Evolutionary conservation across 768 basidiomycete genomes (phyloP), one percentile per base, ranked within the genome.

Genomic region (Cystobasidium onofrii): DNA sequence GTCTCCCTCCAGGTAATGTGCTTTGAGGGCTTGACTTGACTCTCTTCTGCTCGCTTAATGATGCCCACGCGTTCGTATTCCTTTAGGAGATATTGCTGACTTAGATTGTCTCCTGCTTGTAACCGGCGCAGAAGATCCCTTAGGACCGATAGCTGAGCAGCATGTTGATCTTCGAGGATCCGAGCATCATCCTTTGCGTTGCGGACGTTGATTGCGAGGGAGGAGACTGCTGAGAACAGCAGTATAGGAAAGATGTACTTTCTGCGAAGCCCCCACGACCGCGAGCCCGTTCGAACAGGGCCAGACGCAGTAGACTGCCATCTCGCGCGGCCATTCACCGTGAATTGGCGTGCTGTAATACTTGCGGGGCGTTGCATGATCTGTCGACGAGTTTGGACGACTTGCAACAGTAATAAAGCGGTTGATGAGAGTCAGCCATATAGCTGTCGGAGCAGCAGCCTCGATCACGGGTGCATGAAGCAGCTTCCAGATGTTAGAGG

Each of bases 121-220:
- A 71, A 55, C 6, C 55, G 52, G 6, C 2, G 4, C 2, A 71
- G 34, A 4, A 61, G 33, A 27, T 55, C 69, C n/a, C 55, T 25
- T 25, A 71, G 34, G 13, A 71, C 69, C 9, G 52, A 57, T 27
- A 60, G 9, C 54, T 71, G 69, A 12, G 69, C 69, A 31, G 23
- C 27, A 60, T 71, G 55, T 31, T 46, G 54, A 13, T 52, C 29
- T 55, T 71, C 69, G 13, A 71, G 55, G 33, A 57, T 20, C 6
- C 54, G 54, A 15, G n/a, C 20, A 23, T 55, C 50, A 17, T 71
- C 69, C n/a, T 39, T 23, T 23, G 69, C 69, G 29, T 71, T 71
- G 25, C 44, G 33, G 23, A 71, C 23, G 25, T 71, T 71, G 69
- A 71, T 71, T 15, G 69, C 69, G n/a, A 71, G 55, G 9, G 69